These are phyloP conservation scores for Cocos nucifera DNA, from an alignment of 176 grass and related monocot genomes.

Conservation along the genomic window DNA sequence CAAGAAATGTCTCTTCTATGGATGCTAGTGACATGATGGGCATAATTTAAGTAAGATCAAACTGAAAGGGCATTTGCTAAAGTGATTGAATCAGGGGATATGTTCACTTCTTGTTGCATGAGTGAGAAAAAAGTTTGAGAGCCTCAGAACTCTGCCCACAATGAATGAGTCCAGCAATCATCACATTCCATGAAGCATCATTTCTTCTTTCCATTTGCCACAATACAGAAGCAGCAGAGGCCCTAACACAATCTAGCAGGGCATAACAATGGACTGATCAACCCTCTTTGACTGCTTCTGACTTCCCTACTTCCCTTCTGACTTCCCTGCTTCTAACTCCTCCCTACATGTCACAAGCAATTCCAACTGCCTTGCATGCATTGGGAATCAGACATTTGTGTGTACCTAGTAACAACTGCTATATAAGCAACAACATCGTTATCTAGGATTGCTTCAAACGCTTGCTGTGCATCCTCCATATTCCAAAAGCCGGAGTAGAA, in stretches of 20 bases:
- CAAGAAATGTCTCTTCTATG: slow-evolving; percentile 43
- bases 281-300: slow-evolving; percentile 35
- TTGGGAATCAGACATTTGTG: slow-evolving; percentile 22
- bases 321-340: slow-evolving; percentile 32
- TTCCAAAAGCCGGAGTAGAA: slow-evolving; percentile 37
- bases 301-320: too few relatives aligned
- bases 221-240: slow-evolving; percentile 22
- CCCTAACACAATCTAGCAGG: slow-evolving; percentile 25
- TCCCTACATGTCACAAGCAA: slow-evolving; percentile 28
- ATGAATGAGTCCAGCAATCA: slow-evolving; percentile 34
- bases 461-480: slow-evolving; percentile 25
- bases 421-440: slow-evolving; percentile 45
- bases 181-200: slow-evolving; percentile 44
- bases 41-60: slow-evolving; percentile 30
- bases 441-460: slow-evolving; percentile 30
- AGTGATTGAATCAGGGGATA: slow-evolving; percentile 42
- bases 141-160: slow-evolving; percentile 21
- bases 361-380: slow-evolving; percentile 33
- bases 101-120: slow-evolving; percentile 35
- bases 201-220: slow-evolving; percentile 18
- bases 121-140: slow-evolving; percentile 27
- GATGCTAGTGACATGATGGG: slow-evolving; percentile 26
- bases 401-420: slow-evolving; percentile 41
- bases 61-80: slow-evolving; percentile 48
- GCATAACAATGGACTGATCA: slow-evolving; percentile 40